These are phyloP conservation scores for Sungouiozyma intestinalis DNA, from an alignment of 805 yeast species.

Conservation along the genomic window DNA sequence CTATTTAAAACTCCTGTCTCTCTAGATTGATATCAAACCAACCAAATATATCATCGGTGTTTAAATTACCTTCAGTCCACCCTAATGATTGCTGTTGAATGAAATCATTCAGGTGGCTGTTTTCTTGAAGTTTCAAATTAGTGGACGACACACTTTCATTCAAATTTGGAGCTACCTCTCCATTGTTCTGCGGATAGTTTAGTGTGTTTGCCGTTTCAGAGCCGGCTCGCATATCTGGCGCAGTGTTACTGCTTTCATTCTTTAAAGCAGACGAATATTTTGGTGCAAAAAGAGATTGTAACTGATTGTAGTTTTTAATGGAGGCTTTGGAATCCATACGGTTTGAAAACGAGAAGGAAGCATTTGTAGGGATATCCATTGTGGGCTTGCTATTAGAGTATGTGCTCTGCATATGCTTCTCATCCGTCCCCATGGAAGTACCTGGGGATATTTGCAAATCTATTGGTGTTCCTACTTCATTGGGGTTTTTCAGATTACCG, in stretches of 20 bases:
- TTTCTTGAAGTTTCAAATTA: background rate
- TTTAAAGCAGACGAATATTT: background rate
- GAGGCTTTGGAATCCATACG: background rate
- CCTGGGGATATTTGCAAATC: background rate
- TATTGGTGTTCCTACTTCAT: background rate
- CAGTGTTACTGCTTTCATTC: background rate
- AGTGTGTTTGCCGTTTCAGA: too few species aligned
- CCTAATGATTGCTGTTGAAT: conserved; percentile 77
- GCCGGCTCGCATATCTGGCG: background rate
- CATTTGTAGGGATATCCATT: background rate
- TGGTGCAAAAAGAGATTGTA: background rate
- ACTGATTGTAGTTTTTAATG: background rate
- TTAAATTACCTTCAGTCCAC: conserved; percentile 66
- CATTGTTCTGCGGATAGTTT: background rate
- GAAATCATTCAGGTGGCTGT: conserved; percentile 38
- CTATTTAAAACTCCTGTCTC: conserved; percentile 51
- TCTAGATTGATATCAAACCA: conserved; percentile 76
- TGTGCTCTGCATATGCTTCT: background rate
- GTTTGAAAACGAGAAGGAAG: background rate
- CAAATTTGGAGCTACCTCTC: background rate
- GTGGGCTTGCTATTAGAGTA: background rate
- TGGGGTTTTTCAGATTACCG: too few species aligned
- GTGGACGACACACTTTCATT: background rate
- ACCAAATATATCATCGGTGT: conserved; percentile 73
- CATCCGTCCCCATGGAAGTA: background rate